These are phyloP conservation scores for Auricularia cornea DNA, from an alignment of 768 basidiomycete genomes.

Conservation along the genomic window DNA sequence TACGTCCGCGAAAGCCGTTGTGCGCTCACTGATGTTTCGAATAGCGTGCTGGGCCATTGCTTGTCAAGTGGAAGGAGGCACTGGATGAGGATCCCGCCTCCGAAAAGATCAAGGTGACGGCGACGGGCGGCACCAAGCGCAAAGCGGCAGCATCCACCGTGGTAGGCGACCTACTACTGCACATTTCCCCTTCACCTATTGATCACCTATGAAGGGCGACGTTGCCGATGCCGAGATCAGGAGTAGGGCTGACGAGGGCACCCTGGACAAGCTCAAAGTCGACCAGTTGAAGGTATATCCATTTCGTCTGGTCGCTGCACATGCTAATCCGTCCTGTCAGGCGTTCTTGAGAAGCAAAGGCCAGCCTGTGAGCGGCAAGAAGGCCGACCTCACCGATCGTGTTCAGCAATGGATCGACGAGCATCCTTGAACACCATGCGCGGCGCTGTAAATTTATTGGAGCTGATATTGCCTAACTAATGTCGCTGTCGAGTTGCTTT, in stretches of 20 bases:
- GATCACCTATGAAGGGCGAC: slow-evolving; percentile 36
- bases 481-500: too few species aligned
- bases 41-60: slow-evolving; percentile 59
- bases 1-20: slow-evolving; percentile 1
- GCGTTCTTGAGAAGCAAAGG: slow-evolving; percentile 69
- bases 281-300: slow-evolving; percentile 77
- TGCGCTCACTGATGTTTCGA: slow-evolving; percentile 5
- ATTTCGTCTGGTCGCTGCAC: too few species aligned
- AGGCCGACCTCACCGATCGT: slow-evolving; percentile 62
- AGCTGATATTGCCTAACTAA: too few species aligned
- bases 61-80: slow-evolving; percentile 63
- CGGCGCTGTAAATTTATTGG: background rate
- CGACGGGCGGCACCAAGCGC: slow-evolving; percentile 51
- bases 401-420: slow-evolving; percentile 53
- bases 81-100: slow-evolving; percentile 59
- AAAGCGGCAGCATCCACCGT: slow-evolving; percentile 48
- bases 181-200: background rate
- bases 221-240: slow-evolving; percentile 69
- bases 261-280: slow-evolving; percentile 64
- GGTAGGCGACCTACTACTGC: background rate
- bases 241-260: slow-evolving; percentile 51
- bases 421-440: slow-evolving; percentile 11
- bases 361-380: slow-evolving; percentile 54
- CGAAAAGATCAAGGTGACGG: slow-evolving; percentile 33
- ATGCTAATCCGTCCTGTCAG: slow-evolving; percentile 36